Conservation (phyloP, 441 rosid genomes). For the Erodium trifolium region DNA sequence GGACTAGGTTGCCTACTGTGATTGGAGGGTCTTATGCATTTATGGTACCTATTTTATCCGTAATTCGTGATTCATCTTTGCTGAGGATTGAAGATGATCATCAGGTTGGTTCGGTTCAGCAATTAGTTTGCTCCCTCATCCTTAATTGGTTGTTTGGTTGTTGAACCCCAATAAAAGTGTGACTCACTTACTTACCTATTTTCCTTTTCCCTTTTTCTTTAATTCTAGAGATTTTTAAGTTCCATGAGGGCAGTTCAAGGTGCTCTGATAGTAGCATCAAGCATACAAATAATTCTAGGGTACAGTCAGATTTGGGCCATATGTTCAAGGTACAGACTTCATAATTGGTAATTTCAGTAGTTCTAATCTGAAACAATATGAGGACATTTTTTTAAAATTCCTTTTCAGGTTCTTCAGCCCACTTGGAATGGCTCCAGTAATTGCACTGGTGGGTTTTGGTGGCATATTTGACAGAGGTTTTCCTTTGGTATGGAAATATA, state of each 20-base stretch:
- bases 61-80: slow-evolving; percentile 75
- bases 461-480: slow-evolving; percentile 87
- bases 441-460: slow-evolving; percentile 87
- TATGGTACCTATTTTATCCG: slow-evolving; percentile 92
- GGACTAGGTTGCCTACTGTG: slow-evolving; percentile 87
- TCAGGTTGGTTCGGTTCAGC: slow-evolving; percentile 47
- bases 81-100: slow-evolving; percentile 58
- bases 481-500: slow-evolving; percentile 50
- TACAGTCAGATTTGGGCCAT: slow-evolving; percentile 97
- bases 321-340: slow-evolving; percentile 63
- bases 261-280: slow-evolving; percentile 90
- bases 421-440: slow-evolving; percentile 95
- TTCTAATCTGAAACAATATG: background rate
- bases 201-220: background rate
- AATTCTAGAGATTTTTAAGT: slow-evolving; percentile 63
- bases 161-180: slow-evolving; percentile 21
- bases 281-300: slow-evolving; percentile 88
- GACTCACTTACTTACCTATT: slow-evolving; percentile 24
- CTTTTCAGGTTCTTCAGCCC: slow-evolving; percentile 96
- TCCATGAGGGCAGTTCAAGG: slow-evolving; percentile 99
- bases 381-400: background rate
- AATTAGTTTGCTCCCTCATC: slow-evolving; percentile 10
- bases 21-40: slow-evolving; percentile 95
- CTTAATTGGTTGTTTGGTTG: slow-evolving; percentile 5
- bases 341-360: background rate